Percentiles rank a stretch among this genome's conserved stretches.
Evolutionary conservation across 441 rosid species (phyloP).

Genomic region (Flueggea neowawraea): DNA sequence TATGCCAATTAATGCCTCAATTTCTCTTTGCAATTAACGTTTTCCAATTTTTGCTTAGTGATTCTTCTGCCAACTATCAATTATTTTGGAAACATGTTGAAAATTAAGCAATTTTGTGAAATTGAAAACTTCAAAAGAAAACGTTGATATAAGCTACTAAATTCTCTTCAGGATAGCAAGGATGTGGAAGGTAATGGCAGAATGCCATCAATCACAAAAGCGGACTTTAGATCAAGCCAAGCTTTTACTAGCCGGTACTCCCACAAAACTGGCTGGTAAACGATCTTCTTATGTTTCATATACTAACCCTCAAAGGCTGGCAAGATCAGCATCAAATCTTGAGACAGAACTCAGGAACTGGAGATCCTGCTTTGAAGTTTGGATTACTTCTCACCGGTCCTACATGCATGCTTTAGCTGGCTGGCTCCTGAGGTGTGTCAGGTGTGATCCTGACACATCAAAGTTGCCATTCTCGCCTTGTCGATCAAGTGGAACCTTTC

Average conservation of each 20-base stretch:
- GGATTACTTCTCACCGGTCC: conserved; percentile 90
- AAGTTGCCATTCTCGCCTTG: conserved; percentile 51
- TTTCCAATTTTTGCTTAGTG: no score
- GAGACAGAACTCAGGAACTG: conserved; percentile 87
- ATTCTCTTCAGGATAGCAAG: conserved; percentile 51
- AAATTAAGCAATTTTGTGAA: no score
- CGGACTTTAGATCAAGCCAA: conserved; percentile 90
- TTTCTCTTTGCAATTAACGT: no score
- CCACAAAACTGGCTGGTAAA: conserved; percentile 61
- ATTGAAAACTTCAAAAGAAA: no score
- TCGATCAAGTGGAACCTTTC: conserved; percentile 59
- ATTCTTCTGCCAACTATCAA: no score
- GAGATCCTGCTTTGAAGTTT: conserved; percentile 80
- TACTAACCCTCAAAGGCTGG: conserved; percentile 67
- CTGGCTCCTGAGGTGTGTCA: conserved; percentile 82
- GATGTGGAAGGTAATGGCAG: conserved; percentile 99
- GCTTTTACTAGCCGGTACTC: conserved; percentile 76
- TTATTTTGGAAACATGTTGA: no score
- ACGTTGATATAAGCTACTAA: not conserved
- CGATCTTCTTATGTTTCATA: conserved; percentile 47
- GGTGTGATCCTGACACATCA: conserved; percentile 64
- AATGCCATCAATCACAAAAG: conserved; percentile 81
- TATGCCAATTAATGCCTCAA: conserved; percentile 21
- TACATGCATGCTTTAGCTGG: conserved; percentile 78
- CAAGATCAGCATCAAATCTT: conserved; percentile 72